These are phyloP conservation scores for Pythium utonaiense DNA, from an alignment of 352 stramenopile genomes.

Conservation along the genomic window DNA sequence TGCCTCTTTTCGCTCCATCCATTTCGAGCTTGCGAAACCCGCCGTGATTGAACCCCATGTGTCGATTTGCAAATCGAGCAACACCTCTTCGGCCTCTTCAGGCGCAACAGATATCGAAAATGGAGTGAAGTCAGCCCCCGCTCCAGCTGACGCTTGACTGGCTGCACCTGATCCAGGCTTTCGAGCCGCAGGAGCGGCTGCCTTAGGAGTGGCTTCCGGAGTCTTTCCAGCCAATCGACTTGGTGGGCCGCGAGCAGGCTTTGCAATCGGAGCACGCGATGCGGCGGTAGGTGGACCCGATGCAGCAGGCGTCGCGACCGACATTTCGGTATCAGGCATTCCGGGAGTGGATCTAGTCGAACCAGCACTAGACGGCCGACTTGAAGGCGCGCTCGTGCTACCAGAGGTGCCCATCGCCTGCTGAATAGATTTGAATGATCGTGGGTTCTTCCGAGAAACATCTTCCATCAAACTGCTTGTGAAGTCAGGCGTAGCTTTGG, in stretches of 20 bases:
- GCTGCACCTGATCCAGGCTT: slow-evolving; percentile 10
- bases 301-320: slow-evolving; percentile 3
- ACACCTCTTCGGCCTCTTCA: slow-evolving; percentile 64
- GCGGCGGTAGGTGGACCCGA: background rate
- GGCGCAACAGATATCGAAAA: slow-evolving; percentile 56
- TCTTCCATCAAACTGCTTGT: slow-evolving; percentile 61
- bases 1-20: slow-evolving; percentile 76
- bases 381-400: slow-evolving; percentile 23
- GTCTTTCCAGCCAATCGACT: slow-evolving; percentile 50
- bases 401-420: slow-evolving; percentile 33
- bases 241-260: slow-evolving; percentile 37
- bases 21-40: slow-evolving; percentile 72
- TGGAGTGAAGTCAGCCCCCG: slow-evolving; percentile 53
- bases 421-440: slow-evolving; percentile 66
- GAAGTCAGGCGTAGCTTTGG: slow-evolving; percentile 49
- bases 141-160: slow-evolving; percentile 6
- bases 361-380: slow-evolving; percentile 29
- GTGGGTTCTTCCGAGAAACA: slow-evolving; percentile 64
- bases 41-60: slow-evolving; percentile 48
- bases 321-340: slow-evolving; percentile 22
- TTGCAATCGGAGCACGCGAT: slow-evolving; percentile 14
- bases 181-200: slow-evolving; percentile 17
- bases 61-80: slow-evolving; percentile 58
- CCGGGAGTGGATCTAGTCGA: slow-evolving; percentile 18
- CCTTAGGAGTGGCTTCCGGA: slow-evolving; percentile 13